Base-by-base conservation (phyloP, 1,284 basidiomycete species). In the Apiotrichum sp. region DNA sequence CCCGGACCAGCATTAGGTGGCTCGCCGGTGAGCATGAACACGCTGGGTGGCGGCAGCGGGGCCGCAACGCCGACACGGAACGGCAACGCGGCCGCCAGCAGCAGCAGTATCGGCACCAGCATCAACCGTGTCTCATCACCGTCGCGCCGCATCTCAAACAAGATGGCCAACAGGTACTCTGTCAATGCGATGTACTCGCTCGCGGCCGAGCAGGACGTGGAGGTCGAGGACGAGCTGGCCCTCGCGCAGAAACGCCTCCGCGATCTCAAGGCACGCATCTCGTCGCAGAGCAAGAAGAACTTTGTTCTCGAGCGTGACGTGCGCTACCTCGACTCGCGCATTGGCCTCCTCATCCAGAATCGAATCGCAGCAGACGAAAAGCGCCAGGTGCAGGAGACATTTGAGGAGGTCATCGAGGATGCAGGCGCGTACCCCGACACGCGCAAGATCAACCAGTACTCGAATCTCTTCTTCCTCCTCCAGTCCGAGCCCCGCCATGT, bases 221-320 rank as follows among this genome's bases (percentile, higher is more conserved):
- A 98, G 74, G 89, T 98, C 44, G 93, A 98, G 77, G 95, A 98
- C 76, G 95, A 98, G 75, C 80, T 98, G 57, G 93, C 93, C 8
- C 81, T 91, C 88, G 96, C 95, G 41, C 95, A 98, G 80, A 96
- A 95, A 77, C 88, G 92, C 47, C 80, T 99, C 46, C 82, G 96
- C 36, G 93, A 98, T 66, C 83, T 98, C 66, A 98, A 99, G 78
- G 83, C 87, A n/a, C 88, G 92, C 68, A 99, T 99, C 64, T 98
- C 93, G 29, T 87, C 90, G 0, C 96, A 98, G 78, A 95, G 90
- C 53, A 98, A 99, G 82, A 97, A 95, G 83, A 99, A 98, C 79
- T 98, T 98, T 72, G 92, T 98, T 33, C 83, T 98, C 34, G 95
- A 98, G 75, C 85, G 95, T 47, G 96, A 99, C 77, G 96, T 98